phyloP scores from a whole-genome alignment of 441 rosid genomes.

The Syzygium malaccense region DNA sequence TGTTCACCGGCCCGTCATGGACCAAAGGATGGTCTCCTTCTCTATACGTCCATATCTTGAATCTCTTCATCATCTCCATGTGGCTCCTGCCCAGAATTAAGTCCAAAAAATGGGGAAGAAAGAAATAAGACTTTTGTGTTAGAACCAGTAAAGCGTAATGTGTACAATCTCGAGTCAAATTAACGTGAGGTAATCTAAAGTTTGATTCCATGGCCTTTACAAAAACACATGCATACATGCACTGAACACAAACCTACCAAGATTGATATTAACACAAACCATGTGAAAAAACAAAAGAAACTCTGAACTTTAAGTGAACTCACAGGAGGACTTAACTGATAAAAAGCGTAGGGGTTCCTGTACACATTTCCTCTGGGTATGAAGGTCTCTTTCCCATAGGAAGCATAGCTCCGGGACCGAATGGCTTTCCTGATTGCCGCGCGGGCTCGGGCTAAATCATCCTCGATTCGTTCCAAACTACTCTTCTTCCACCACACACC shows the following conservation, averaged over 20 bases:
- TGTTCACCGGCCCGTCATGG: conserved; percentile 38
- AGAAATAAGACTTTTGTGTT: neutral
- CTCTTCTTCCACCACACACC: conserved; percentile 17
- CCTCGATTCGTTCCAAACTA: conserved; percentile 32
- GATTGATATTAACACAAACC: neutral
- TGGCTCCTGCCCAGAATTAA: conserved; percentile 31
- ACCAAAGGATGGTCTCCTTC: conserved; percentile 63
- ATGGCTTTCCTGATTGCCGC: conserved; percentile 44
- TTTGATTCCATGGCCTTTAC: no score
- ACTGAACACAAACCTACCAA: neutral
- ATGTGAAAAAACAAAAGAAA: neutral
- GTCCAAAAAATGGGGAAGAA: neutral
- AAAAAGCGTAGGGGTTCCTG: conserved; percentile 51
- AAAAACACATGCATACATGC: neutral
- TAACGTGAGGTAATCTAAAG: no score
- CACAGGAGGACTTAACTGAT: conserved; percentile 28
- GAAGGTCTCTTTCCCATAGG: conserved; percentile 15
- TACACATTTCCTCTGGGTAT: conserved; percentile 41
- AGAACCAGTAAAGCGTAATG: no score
- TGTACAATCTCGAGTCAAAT: no score
- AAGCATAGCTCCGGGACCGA: conserved; percentile 17
- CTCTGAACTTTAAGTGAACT: neutral
- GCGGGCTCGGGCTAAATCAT: conserved; percentile 38
- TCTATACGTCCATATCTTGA: conserved; percentile 51
- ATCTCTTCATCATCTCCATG: conserved; percentile 49